Conservation (phyloP, 108 stramenopile species). For the Chaetoceros tenuissimus region DNA sequence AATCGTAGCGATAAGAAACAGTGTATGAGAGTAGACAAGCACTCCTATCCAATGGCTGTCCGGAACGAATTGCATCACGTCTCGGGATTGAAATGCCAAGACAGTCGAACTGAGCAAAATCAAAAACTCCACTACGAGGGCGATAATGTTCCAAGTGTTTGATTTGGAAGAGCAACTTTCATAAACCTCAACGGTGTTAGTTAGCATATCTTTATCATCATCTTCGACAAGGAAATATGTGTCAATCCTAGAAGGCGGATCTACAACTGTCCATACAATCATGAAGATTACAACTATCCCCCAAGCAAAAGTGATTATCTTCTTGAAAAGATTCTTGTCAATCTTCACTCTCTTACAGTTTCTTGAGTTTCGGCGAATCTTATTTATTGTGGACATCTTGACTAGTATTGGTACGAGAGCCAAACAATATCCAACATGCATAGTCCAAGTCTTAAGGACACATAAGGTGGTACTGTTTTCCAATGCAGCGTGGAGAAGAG, state of each 20-base stretch:
- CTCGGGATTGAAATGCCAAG: constrained; percentile 4
- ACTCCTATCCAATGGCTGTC: not conserved
- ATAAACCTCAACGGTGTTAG: not conserved
- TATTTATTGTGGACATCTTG: constrained; percentile 12
- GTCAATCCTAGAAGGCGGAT: not conserved
- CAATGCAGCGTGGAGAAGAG: not conserved
- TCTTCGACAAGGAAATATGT: constrained; percentile 1
- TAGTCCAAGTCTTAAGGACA: constrained; percentile 2
- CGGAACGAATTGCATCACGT: not conserved
- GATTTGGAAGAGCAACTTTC: not conserved
- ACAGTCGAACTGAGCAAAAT: constrained; percentile 1
- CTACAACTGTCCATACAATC: constrained; percentile 4
- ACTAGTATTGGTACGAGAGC: constrained; percentile 9
- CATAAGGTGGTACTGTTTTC: not conserved
- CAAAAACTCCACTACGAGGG: constrained; percentile 1
- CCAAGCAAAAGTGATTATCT: not conserved
- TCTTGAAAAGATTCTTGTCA: not conserved
- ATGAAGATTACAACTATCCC: constrained; percentile 2
- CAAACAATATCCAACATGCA: constrained; percentile 8
- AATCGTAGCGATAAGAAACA: not conserved
- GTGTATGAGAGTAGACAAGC: not conserved
- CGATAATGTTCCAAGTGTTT: not conserved
- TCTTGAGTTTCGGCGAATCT: not conserved
- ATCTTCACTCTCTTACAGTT: not conserved
- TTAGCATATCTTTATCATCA: no score